Evolutionary conservation across 352 stramenopile genomes (phyloP).

Genomic region (Phytopythium aichiense): DNA sequence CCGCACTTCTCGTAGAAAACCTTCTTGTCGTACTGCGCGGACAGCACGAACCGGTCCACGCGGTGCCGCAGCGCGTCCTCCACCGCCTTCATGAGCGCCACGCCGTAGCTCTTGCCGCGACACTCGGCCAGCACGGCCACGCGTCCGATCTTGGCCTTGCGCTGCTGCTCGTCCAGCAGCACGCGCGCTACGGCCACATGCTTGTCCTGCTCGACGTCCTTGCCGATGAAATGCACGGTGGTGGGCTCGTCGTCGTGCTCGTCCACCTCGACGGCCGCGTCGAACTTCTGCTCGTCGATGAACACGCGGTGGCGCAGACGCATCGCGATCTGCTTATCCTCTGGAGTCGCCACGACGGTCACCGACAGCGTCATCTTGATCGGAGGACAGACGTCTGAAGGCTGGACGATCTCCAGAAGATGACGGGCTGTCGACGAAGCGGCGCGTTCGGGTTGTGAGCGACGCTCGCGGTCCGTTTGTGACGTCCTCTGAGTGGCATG

Average conservation of each 20-base stretch:
- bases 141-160: constrained; percentile 59
- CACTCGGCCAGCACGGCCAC: constrained; percentile 58
- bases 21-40: constrained; percentile 49
- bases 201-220: constrained; percentile 50
- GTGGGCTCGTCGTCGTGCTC: constrained; percentile 39
- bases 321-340: constrained; percentile 27
- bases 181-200: constrained; percentile 58
- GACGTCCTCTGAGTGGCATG: background rate
- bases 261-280: constrained; percentile 21
- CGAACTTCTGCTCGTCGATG: constrained; percentile 29
- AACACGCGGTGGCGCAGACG: constrained; percentile 32
- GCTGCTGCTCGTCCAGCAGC: constrained; percentile 20
- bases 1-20: constrained; percentile 71
- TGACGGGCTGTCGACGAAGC: background rate
- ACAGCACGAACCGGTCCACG: constrained; percentile 43
- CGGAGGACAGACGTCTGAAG: background rate
- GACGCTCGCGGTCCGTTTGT: too few species aligned
- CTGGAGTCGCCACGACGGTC: constrained; percentile 21
- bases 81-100: constrained; percentile 47
- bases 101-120: constrained; percentile 51
- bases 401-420: background rate
- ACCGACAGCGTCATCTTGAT: constrained; percentile 20
- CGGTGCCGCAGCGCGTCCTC: constrained; percentile 36
- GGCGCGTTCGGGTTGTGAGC: background rate
- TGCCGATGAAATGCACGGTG: constrained; percentile 58